phyloP scores from a whole-genome alignment of 2,329 filamentous ascomycete species.

The Fusarium euwallaceae region DNA sequence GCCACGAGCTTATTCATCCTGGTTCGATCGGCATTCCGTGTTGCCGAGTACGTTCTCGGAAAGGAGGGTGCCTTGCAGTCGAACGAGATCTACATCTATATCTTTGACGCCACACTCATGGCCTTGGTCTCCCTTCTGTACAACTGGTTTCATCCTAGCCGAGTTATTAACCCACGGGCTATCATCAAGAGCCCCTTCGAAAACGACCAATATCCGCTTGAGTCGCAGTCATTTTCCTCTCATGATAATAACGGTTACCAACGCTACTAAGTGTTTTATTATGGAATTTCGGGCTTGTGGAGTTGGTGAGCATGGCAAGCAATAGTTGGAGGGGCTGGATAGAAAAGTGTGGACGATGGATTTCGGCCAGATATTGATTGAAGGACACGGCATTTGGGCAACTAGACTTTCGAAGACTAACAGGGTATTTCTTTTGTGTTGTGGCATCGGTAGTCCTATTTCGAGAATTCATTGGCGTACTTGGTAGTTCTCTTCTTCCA shows the following conservation, averaged over 20 bases:
- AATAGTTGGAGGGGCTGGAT: neutral
- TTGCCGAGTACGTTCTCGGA: conserved; percentile 56
- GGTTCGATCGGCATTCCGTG: conserved; percentile 55
- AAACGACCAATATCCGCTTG: neutral
- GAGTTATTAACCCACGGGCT: neutral
- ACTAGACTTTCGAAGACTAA: neutral
- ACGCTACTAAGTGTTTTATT: neutral
- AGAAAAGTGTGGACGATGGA: neutral
- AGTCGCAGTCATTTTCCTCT: neutral
- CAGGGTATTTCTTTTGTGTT: neutral
- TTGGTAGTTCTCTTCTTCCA: neutral
- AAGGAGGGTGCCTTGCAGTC: conserved; percentile 47
- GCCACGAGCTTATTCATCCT: conserved; percentile 49
- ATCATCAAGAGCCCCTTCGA: neutral
- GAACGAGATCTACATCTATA: conserved; percentile 52
- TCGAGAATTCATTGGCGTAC: neutral
- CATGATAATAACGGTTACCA: neutral
- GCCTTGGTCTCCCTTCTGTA: conserved; percentile 34
- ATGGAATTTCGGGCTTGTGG: neutral
- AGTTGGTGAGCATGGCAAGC: neutral
- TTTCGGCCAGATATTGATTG: neutral
- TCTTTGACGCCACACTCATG: conserved; percentile 54
- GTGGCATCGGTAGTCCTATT: neutral
- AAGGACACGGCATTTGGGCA: neutral
- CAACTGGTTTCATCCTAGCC: conserved; percentile 31